These are phyloP conservation scores for Pseudogymnoascus sp. DNA, from an alignment of 2,329 filamentous ascomycete species.

Conservation along the genomic window DNA sequence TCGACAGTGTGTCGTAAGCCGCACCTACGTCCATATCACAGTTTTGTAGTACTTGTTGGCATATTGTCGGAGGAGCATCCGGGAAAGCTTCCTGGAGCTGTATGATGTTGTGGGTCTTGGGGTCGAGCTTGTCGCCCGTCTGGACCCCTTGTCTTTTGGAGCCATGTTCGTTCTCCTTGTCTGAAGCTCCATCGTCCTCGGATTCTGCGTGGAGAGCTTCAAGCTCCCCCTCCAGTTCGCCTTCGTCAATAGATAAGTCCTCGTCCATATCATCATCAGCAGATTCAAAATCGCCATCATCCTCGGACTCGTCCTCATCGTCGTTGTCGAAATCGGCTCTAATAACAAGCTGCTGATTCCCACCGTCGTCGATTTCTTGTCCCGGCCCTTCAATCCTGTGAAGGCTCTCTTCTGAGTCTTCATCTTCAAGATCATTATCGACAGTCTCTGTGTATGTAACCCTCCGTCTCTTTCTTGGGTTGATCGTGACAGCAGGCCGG, in stretches of 20 bases:
- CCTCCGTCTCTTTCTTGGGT: constrained; percentile 61
- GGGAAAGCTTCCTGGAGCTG: constrained; percentile 26
- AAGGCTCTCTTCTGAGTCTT: constrained; percentile 18
- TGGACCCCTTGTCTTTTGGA: background rate
- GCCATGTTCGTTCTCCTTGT: background rate
- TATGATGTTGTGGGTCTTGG: constrained; percentile 15
- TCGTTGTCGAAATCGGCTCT: constrained; percentile 28
- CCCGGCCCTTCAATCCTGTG: constrained; percentile 28
- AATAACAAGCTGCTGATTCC: constrained; percentile 22
- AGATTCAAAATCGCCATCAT: constrained; percentile 24
- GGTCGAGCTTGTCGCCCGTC: background rate
- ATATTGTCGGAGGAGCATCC: constrained; percentile 21
- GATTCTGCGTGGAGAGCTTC: constrained; percentile 9
- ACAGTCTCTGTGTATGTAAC: constrained; percentile 35
- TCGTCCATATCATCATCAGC: constrained; percentile 22
- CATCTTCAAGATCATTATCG: constrained; percentile 29
- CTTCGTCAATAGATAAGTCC: constrained; percentile 17
- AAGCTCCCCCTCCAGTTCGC: constrained; percentile 18
- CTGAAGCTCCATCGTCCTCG: constrained; percentile 13
- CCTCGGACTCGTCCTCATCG: constrained; percentile 22
- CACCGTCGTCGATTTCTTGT: constrained; percentile 17
- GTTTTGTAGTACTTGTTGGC: constrained; percentile 23
- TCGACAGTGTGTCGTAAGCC: constrained; percentile 24
- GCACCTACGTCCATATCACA: constrained; percentile 21
- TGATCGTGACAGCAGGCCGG: constrained; percentile 61